phyloP scores from a whole-genome alignment of 345 rosid species.

The Clausena lansium region DNA sequence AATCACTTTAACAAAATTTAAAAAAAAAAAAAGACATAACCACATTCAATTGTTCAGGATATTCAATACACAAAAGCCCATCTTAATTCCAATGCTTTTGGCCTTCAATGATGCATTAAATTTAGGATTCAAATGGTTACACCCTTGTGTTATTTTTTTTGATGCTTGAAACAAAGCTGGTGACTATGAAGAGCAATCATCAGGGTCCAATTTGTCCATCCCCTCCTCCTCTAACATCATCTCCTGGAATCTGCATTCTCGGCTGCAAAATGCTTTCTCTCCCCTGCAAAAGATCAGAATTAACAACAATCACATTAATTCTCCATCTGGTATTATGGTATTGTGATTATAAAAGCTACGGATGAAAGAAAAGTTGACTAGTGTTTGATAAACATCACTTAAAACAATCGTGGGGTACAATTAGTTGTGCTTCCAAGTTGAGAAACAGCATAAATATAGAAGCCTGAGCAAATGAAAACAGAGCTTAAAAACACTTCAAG shows the following conservation, averaged over 20 bases:
- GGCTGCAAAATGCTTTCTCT: constrained; percentile 91
- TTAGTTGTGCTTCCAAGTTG: no score
- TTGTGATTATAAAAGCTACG: background rate
- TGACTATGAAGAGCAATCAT: constrained; percentile 18
- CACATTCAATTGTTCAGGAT: background rate
- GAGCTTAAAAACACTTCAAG: background rate
- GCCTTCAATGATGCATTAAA: background rate
- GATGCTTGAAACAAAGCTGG: background rate
- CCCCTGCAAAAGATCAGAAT: constrained; percentile 47
- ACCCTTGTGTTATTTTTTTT: background rate
- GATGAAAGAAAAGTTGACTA: background rate
- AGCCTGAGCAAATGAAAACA: no score
- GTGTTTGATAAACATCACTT: no score
- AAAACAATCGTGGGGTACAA: no score
- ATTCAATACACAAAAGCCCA: constrained; percentile 2
- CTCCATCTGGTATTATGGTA: background rate
- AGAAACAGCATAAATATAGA: no score
- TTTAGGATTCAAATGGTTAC: background rate
- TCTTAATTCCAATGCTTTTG: constrained; percentile 1
- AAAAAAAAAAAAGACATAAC: background rate
- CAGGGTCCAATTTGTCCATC: constrained; percentile 19
- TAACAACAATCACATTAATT: background rate
- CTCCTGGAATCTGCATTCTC: constrained; percentile 71
- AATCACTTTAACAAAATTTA: constrained; percentile 19
- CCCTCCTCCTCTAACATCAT: constrained; percentile 60